Evolutionary conservation across 108 stramenopile genomes (phyloP), one percentile per base, ranked within the genome.

Genomic region (Fragilariopsis cylindrus): DNA sequence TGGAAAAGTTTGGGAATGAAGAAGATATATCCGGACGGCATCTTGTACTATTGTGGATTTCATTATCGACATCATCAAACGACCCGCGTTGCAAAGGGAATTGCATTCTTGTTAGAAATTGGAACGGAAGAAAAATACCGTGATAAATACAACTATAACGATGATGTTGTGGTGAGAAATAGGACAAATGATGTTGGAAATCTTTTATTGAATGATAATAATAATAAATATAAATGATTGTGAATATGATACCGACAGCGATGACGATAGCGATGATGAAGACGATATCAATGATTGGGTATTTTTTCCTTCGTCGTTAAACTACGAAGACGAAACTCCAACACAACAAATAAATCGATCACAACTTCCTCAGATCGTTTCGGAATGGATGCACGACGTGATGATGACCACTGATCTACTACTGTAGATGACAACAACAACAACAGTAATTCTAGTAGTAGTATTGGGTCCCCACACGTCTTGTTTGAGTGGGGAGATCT

Each of bases 401-500:
- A 63, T 63, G 62, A 63, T 63, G 62, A 40, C 45, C n/a, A 44
- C 43, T 40, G 62, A 47, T 1, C 0, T 4, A 63, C 62, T 45
- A 44, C 43, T 45, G 62, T 0, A 11, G 54, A 44, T 13, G 42
- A 18, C 19, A 43, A 57, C n/a, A 42, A 57, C n/a, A 42, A 55
- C 4, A 43, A 43, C 40, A 15, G 9, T 11, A 55, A 1, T 15
- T 39, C n/a, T 56, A 8, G 6, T 7, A 15, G 18, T 55, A n/a
- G 12, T 2, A 49, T 21, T 49, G 12, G 13, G 21, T 4, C 39
- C 16, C 8, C 48, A 48, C 0, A 19, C 12, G 30, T 71, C 55
- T 47, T 62, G 21, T 73, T 73, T 57, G 58, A 73, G 49, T 82
- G 68, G 67, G 72, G 62, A 3, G 81, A 82, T 56, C 53, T 78